Evolutionary conservation across 768 basidiomycete species (phyloP).

Genomic region (Macrolepiota fuliginosa): DNA sequence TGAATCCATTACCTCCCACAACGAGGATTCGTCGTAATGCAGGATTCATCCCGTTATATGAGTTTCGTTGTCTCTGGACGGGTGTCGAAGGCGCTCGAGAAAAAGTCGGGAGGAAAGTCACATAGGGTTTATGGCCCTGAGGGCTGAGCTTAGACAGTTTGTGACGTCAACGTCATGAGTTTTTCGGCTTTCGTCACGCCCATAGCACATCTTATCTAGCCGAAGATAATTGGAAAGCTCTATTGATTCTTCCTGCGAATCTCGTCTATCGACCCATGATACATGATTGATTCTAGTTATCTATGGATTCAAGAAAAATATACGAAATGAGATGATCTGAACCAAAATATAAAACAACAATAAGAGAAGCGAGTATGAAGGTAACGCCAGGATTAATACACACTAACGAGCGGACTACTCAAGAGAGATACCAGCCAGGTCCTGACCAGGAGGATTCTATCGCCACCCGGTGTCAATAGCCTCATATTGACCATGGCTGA

Average conservation of each 20-base stretch:
- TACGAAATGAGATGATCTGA: neutral
- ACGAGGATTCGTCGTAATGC: slow-evolving; percentile 72
- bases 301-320: neutral
- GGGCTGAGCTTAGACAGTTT: no score
- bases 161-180: neutral
- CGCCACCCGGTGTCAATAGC: slow-evolving; percentile 5
- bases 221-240: neutral
- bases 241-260: neutral
- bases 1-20: slow-evolving; percentile 97
- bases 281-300: neutral
- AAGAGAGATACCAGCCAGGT: slow-evolving; percentile 3
- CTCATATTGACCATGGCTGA: slow-evolving; percentile 1
- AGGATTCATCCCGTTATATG: slow-evolving; percentile 25
- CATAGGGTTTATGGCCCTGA: neutral
- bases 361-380: neutral
- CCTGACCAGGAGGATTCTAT: slow-evolving; percentile 6
- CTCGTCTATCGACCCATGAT: neutral
- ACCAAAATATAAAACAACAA: neutral
- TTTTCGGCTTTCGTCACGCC: neutral
- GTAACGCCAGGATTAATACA: neutral
- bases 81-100: neutral
- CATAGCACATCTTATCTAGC: neutral
- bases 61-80: neutral
- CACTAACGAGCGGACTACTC: neutral
- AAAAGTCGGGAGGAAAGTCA: neutral